Conservation (phyloP, 176 grass and related monocot genomes). For the Musa itinerans region DNA sequence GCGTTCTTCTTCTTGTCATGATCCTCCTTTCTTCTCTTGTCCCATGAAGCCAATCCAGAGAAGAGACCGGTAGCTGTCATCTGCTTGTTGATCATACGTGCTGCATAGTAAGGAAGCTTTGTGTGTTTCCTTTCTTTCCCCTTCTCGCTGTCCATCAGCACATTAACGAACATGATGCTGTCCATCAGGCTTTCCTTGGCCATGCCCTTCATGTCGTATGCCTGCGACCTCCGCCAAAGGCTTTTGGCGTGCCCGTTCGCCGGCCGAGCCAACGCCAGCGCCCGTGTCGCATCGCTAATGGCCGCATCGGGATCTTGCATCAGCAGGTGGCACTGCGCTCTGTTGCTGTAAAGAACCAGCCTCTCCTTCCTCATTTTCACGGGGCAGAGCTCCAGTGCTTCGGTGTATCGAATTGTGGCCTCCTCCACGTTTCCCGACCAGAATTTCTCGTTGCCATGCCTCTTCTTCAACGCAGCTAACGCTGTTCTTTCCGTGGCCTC, state of each 20-base stretch:
- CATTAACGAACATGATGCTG: slow-evolving; percentile 51
- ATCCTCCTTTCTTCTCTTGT: not conserved
- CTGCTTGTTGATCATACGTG: slow-evolving; percentile 79
- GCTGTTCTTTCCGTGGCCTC: slow-evolving; percentile 26
- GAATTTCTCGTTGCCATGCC: slow-evolving; percentile 57
- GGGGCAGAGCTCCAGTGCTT: slow-evolving; percentile 59
- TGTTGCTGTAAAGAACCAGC: slow-evolving; percentile 76
- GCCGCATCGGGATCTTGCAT: slow-evolving; percentile 44
- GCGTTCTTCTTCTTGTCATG: not conserved
- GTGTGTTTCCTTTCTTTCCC: slow-evolving; percentile 3
- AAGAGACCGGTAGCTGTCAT: slow-evolving; percentile 58
- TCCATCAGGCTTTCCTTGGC: slow-evolving; percentile 93
- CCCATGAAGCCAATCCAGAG: slow-evolving; percentile 20
- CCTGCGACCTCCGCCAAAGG: slow-evolving; percentile 77
- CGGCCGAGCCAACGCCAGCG: slow-evolving; percentile 51
- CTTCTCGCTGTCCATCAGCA: slow-evolving; percentile 34
- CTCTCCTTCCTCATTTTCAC: slow-evolving; percentile 41
- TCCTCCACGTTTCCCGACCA: slow-evolving; percentile 43
- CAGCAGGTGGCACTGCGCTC: slow-evolving; percentile 51
- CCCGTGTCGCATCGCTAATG: slow-evolving; percentile 75
- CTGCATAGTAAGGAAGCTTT: slow-evolving; percentile 72
- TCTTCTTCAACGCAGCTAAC: slow-evolving; percentile 52
- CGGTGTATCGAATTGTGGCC: slow-evolving; percentile 42
- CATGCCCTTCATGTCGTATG: slow-evolving; percentile 91
- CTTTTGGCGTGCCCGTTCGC: slow-evolving; percentile 61